phyloP scores from a whole-genome alignment of 169 alveolate species.

The Cryptosporidium canis region DNA sequence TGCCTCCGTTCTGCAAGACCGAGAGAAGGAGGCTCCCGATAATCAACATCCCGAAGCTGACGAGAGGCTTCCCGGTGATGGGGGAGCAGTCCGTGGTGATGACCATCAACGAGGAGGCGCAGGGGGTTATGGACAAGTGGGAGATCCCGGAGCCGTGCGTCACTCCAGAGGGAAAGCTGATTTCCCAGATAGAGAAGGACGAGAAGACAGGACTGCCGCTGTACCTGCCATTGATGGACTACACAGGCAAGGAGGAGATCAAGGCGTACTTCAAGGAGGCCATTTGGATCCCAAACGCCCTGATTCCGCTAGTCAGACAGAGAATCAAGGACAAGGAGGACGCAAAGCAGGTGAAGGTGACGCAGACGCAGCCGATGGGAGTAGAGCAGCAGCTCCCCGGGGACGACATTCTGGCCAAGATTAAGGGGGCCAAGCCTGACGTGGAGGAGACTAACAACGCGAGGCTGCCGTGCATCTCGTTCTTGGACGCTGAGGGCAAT shows the following conservation, averaged over 20 bases:
- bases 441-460: slow-evolving; percentile 19
- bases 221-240: slow-evolving; percentile 19
- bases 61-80: slow-evolving; percentile 59
- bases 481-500: slow-evolving; percentile 18
- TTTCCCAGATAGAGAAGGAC: slow-evolving; percentile 16
- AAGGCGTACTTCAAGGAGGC: slow-evolving; percentile 65
- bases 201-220: not conserved
- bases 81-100: slow-evolving; percentile 58
- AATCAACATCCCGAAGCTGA: slow-evolving; percentile 43
- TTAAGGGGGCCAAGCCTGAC: slow-evolving; percentile 35
- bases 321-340: slow-evolving; percentile 18
- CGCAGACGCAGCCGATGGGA: not conserved
- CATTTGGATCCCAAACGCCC: slow-evolving; percentile 64
- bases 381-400: slow-evolving; percentile 23
- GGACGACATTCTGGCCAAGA: not conserved
- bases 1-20: slow-evolving; percentile 53
- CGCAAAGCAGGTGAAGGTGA: slow-evolving; percentile 9
- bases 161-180: slow-evolving; percentile 64
- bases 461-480: slow-evolving; percentile 52
- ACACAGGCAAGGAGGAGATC: slow-evolving; percentile 42
- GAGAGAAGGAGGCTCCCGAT: slow-evolving; percentile 36
- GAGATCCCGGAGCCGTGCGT: slow-evolving; percentile 60
- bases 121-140: slow-evolving; percentile 29
- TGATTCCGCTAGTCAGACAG: slow-evolving; percentile 21
- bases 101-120: slow-evolving; percentile 66